phyloP scores from a whole-genome alignment of 495 filamentous ascomycete genomes.

The Halenospora varia region DNA sequence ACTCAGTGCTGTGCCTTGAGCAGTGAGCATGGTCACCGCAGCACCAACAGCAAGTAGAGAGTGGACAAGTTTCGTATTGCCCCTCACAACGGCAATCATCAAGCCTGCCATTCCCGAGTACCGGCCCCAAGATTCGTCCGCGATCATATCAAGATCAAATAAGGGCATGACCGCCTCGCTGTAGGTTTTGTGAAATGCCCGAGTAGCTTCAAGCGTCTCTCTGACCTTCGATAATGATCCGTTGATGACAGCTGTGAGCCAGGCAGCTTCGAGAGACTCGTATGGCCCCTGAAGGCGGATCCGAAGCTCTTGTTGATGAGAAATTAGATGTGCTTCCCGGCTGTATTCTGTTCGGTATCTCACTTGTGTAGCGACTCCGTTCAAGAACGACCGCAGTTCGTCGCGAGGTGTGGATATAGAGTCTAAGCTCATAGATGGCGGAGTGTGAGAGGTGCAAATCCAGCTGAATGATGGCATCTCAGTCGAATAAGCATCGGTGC shows the following conservation, averaged over 20 bases:
- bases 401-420: background rate
- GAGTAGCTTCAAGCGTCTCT: background rate
- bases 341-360: background rate
- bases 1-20: background rate
- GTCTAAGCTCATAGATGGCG: background rate
- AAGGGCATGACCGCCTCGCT: background rate
- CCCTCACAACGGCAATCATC: background rate
- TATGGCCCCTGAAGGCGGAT: background rate
- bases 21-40: background rate
- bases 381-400: background rate
- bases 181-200: background rate
- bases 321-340: background rate
- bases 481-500: background rate
- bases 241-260: background rate
- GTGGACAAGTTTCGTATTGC: background rate
- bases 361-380: background rate
- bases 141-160: background rate
- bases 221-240: background rate
- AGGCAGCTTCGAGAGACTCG: background rate
- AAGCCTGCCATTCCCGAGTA: background rate
- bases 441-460: background rate
- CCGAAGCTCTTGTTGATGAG: background rate
- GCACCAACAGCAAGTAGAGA: background rate
- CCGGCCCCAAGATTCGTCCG: background rate
- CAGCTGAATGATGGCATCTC: background rate